phyloP scores from a whole-genome alignment of 225 moss, liverwort and hornwort genomes.

The Pseudoscleropodium purum region DNA sequence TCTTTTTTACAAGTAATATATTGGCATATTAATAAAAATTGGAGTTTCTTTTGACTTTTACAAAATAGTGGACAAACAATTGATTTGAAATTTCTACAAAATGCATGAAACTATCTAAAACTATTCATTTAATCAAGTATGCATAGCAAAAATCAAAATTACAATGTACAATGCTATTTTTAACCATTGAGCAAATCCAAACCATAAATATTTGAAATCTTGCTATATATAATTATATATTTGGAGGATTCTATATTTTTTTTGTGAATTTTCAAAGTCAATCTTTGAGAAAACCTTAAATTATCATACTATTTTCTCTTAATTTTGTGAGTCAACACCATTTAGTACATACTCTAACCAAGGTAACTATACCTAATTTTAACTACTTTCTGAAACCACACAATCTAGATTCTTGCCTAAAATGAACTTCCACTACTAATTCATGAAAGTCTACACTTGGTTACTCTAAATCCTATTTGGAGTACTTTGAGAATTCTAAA shows the following conservation, averaged over 20 bases:
- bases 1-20: neutral
- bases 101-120: neutral
- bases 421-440: too few relatives aligned
- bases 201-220: neutral
- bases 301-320: neutral
- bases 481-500: too few relatives aligned
- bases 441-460: too few relatives aligned
- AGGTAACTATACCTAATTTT: neutral
- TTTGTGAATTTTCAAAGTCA: neutral
- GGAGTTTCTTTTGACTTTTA: neutral
- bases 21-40: neutral
- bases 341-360: neutral
- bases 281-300: neutral
- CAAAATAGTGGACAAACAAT: too few relatives aligned
- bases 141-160: neutral
- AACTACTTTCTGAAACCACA: too few relatives aligned
- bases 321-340: neutral
- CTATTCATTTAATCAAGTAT: neutral
- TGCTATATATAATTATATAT: too few relatives aligned
- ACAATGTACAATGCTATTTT: neutral
- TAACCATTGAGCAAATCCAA: neutral
- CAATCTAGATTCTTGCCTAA: too few relatives aligned
- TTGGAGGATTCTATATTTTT: neutral
- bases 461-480: too few relatives aligned
- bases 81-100: neutral